Evolutionary conservation across 2,329 filamentous ascomycete genomes (phyloP), one percentile per base, ranked within the genome.

Genomic region (Emergomyces pasteurianus): DNA sequence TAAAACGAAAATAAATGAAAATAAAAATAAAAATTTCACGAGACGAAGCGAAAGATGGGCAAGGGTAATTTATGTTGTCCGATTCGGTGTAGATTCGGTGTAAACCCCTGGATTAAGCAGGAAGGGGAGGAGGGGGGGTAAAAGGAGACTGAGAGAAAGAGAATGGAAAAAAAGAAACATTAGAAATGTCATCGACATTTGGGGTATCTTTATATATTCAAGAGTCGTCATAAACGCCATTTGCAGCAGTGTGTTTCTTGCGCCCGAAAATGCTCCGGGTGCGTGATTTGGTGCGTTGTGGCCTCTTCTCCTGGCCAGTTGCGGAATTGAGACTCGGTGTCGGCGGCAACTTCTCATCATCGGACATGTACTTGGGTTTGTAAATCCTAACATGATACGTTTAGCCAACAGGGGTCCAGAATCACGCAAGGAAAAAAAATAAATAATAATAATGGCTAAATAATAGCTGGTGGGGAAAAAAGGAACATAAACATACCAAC

Each of bases 311-410:
- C 38, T 60, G 26, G 9, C 40, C 54, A 10, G 36, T 38, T 18
- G 58, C 56, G n/a, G 62, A 59, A 34, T 63, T 62, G 42, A 61
- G 50, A 40, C 62, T 61, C 12, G 58, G 23, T 16, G 53, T 31
- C 5, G 53, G 61, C 53, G 47, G 43, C 34, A 61, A 14, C 52
- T 23, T 36, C 42, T 64, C 79, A 43, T 87, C 84, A 31, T 90
- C 88, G 63, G 87, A 84, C 77, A 81, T 81, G 73, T 97, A 97
- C 72, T 97, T 97, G 61, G 90, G 78, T 74, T 97, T 97, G 79
- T 96, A 92, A 67, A 97, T 97, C 92, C 91, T 96, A 59, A 26
- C 52, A n/a, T n/a, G 57, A 3, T 53, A 62, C 63, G 10, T 36
- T 23, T n/a, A 55, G 54, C 23, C n/a, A n/a, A 38, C 16, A 12